Evolutionary conservation across 306 rosid genomes (phyloP), one percentile per base, ranked within the genome.

Genomic region (Medicago ruthenica): DNA sequence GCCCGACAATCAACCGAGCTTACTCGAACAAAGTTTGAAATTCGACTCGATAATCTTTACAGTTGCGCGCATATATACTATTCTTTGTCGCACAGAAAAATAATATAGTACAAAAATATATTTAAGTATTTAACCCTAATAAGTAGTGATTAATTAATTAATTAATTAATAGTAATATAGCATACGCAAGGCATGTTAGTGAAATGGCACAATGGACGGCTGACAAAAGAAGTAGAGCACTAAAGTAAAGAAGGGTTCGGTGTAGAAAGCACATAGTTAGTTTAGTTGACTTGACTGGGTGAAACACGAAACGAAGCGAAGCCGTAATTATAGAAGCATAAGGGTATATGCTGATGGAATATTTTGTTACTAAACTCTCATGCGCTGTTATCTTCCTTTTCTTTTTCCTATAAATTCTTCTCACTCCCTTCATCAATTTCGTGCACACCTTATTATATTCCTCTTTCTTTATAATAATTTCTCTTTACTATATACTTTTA

Each of bases 331-430:
- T 9, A 37, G 2, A 1, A 31, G 67, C 42, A 7, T 1, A 0
- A 63, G 70, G 55, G 84, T 70, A 81, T 81, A 81, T 81, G 75
- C 85, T 4, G 0, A 7, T 41, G 0, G 85, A 81, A 81, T 81
- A 81, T 81, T 70, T 61, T 11, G 74, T 41, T 44, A 8, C 3
- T 5, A 8, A 65, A 73, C 40, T 9, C 4, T 5, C 3, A 18
- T 71, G 9, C 17, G 13, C 24, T 42, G n/a, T 55, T 53, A 0
- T 66, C 2, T 21, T 11, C 8, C 36, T 0, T 4, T 39, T n/a
- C 10, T 20, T 4, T 76, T 50, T 8, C 47, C 81, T 75, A 76
- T 81, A 81, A 81, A 81, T 76, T n/a, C 7, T 3, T 20, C 0
- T 9, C 69, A 18, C 68, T 40, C 54, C 67, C 54, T 27, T 27